phyloP scores from a whole-genome alignment of 352 stramenopile genomes.

The Salisapilia sapeloensis region DNA sequence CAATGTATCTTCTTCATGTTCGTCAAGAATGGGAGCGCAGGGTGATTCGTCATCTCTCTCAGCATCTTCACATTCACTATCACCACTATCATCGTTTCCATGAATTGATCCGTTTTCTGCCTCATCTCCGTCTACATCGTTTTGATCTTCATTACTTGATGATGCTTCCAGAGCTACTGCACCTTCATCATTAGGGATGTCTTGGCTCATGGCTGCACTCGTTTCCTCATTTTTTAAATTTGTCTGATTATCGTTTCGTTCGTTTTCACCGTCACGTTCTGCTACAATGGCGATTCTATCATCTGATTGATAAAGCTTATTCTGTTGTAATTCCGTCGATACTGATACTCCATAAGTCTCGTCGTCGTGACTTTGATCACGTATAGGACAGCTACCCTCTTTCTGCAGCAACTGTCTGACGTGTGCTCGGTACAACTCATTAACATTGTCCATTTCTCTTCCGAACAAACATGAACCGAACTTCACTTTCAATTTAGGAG shows the following conservation, averaged over 20 bases:
- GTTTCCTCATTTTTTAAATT: constrained; percentile 1
- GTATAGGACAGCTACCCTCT: too few species aligned
- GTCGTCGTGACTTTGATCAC: too few species aligned
- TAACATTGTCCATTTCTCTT: too few species aligned
- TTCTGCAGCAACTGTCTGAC: too few species aligned
- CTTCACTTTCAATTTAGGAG: too few species aligned
- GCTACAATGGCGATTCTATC: background rate
- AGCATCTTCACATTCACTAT: constrained; percentile 3
- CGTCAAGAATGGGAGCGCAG: too few species aligned
- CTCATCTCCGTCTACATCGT: constrained; percentile 11
- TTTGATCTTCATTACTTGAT: constrained; percentile 3
- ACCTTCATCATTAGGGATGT: constrained; percentile 4
- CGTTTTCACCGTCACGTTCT: background rate
- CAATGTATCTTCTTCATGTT: background rate
- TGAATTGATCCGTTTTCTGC: constrained; percentile 26
- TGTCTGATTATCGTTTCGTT: constrained; percentile 1
- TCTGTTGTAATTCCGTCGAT: background rate
- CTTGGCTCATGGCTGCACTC: too few species aligned
- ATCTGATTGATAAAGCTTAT: background rate
- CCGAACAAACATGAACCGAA: too few species aligned
- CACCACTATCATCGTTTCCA: constrained; percentile 9
- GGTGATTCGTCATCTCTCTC: constrained; percentile 1
- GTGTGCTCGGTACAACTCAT: too few species aligned
- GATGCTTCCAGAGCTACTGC: constrained; percentile 1
- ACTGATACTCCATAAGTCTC: too few species aligned